Conservation (phyloP, 306 rosid species). For the Spatholobus suberectus region DNA sequence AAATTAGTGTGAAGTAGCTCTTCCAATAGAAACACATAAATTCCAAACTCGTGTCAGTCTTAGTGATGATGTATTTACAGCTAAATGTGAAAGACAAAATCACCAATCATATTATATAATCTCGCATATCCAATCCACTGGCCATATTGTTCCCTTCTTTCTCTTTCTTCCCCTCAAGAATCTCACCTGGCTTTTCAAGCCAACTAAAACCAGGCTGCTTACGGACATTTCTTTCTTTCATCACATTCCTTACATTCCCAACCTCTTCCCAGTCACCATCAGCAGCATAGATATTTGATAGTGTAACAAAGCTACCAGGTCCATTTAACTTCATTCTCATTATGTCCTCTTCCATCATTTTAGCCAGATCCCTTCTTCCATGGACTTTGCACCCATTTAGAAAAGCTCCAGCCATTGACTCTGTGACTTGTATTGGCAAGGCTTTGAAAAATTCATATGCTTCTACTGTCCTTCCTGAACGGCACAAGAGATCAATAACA, state of each 20-base stretch:
- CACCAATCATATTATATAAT: too few relatives aligned
- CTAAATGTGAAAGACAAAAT: conserved; percentile 15
- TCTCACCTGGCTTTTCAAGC: conserved; percentile 39
- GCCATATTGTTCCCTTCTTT: neutral
- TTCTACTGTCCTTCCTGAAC: conserved; percentile 67
- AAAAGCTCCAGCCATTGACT: conserved; percentile 70
- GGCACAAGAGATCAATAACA: conserved; percentile 69
- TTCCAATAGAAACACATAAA: neutral
- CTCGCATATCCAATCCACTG: neutral
- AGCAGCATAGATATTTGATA: conserved; percentile 73
- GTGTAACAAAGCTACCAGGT: conserved; percentile 65
- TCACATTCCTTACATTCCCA: conserved; percentile 58
- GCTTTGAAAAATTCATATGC: conserved; percentile 61
- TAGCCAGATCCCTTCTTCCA: conserved; percentile 69
- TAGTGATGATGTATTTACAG: neutral
- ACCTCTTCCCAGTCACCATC: conserved; percentile 77
- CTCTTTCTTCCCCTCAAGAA: conserved; percentile 16
- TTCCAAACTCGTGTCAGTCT: neutral
- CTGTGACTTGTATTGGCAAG: conserved; percentile 54
- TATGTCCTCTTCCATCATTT: conserved; percentile 57
- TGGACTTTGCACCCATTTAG: conserved; percentile 70
- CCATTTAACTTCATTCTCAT: conserved; percentile 51
- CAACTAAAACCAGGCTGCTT: conserved; percentile 66
- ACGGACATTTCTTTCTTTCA: conserved; percentile 55
- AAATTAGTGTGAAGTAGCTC: neutral